These are phyloP conservation scores for Saturnispora sekii DNA, from an alignment of 805 yeast genomes.

Conservation along the genomic window DNA sequence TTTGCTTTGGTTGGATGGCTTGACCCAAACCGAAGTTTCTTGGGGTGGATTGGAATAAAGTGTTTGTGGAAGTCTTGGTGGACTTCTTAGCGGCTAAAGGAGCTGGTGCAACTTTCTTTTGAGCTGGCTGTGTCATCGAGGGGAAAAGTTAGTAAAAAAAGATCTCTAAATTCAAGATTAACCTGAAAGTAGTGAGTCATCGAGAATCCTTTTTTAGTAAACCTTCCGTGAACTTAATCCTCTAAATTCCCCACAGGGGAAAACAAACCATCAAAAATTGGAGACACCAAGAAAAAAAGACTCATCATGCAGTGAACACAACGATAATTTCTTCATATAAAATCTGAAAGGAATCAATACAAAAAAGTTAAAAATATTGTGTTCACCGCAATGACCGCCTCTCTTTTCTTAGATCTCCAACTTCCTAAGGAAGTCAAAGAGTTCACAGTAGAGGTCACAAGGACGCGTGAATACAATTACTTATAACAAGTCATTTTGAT, in stretches of 20 bases:
- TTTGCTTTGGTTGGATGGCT: constrained; percentile 87
- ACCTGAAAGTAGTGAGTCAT: constrained; percentile 16
- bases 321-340: not conserved
- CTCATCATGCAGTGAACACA: not conserved
- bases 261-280: not conserved
- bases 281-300: constrained; percentile 4
- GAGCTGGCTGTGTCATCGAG: constrained; percentile 31
- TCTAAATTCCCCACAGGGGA: constrained; percentile 12
- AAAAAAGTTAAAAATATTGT: not conserved
- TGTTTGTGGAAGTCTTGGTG: constrained; percentile 54
- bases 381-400: too few species aligned
- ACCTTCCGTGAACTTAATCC: constrained; percentile 17
- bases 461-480: not conserved
- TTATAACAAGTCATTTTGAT: constrained; percentile 22
- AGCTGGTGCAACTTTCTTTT: constrained; percentile 93
- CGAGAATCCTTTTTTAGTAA: constrained; percentile 14
- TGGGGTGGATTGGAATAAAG: constrained; percentile 83
- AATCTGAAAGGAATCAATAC: not conserved
- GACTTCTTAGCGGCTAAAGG: constrained; percentile 79
- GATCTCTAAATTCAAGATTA: constrained; percentile 1
- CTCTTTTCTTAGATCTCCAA: not conserved
- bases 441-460: not conserved
- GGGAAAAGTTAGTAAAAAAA: constrained; percentile 13
- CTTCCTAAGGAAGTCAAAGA: not conserved
- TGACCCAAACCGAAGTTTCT: constrained; percentile 96